Percentiles rank a stretch among this genome's conserved stretches.
Evolutionary conservation across 495 filamentous ascomycete genomes (phyloP).

Genomic region (Tuber umbilicatum): DNA sequence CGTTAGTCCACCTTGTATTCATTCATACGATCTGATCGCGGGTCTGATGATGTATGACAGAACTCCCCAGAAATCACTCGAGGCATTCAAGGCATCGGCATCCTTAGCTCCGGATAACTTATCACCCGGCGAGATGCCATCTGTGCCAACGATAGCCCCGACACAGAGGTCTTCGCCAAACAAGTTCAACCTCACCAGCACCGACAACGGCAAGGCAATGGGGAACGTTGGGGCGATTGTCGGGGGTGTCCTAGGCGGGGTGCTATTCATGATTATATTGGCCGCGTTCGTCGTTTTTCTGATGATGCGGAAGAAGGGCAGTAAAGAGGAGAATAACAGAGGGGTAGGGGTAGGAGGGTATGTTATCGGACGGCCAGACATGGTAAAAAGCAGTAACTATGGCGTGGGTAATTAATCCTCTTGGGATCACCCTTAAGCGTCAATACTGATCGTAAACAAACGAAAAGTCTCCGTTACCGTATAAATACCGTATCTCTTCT

Average conservation of each 20-base stretch:
- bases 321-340: background rate
- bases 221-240: slow-evolving; percentile 24
- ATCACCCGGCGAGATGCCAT: slow-evolving; percentile 22
- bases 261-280: slow-evolving; percentile 10
- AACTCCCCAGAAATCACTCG: slow-evolving; percentile 20
- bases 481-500: background rate
- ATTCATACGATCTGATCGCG: background rate
- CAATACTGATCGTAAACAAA: background rate
- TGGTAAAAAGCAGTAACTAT: slow-evolving; percentile 11
- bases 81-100: slow-evolving; percentile 18
- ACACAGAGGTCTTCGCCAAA: background rate
- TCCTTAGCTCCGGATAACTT: slow-evolving; percentile 16
- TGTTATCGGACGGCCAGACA: slow-evolving; percentile 13
- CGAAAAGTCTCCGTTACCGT: background rate
- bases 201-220: slow-evolving; percentile 6
- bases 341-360: background rate
- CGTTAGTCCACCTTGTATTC: slow-evolving; percentile 14
- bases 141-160: background rate
- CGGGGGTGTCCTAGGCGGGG: slow-evolving; percentile 21
- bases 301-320: background rate
- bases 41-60: background rate
- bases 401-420: slow-evolving; percentile 34
- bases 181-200: background rate
- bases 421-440: background rate
- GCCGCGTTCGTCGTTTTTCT: slow-evolving; percentile 14